Evolutionary conservation across 805 yeast genomes (phyloP).

Genomic region (Alloascoidea africana): DNA sequence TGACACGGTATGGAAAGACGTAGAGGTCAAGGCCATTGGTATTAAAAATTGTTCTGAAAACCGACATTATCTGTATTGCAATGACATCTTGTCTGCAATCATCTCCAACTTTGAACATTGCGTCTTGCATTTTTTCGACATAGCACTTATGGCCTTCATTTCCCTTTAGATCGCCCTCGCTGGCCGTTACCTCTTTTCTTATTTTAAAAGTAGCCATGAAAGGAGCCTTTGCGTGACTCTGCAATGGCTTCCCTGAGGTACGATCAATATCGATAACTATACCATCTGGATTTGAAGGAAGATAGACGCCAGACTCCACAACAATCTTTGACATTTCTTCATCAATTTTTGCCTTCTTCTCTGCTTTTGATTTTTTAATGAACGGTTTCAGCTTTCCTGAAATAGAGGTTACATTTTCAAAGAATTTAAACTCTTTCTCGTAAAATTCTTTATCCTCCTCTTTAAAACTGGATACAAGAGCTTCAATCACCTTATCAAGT

Average conservation of each 20-base stretch:
- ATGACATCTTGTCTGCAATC: conserved; percentile 96
- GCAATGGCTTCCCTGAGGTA: conserved; percentile 84
- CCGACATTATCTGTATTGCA: conserved; percentile 81
- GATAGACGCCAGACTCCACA: conserved; percentile 70
- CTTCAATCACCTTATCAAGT: conserved; percentile 54
- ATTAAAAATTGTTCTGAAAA: conserved; percentile 84
- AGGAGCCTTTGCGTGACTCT: conserved; percentile 97
- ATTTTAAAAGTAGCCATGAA: conserved; percentile 93
- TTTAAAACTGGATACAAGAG: conserved; percentile 48
- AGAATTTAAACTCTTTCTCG: conserved; percentile 74
- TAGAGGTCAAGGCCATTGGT: conserved; percentile 78
- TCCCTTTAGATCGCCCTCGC: conserved; percentile 9
- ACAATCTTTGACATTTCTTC: conserved; percentile 78
- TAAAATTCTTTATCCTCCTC: conserved; percentile 51
- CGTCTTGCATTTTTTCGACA: conserved; percentile 75
- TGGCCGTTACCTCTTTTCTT: conserved; percentile 31
- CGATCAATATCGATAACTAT: conserved; percentile 79
- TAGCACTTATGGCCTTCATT: conserved; percentile 15
- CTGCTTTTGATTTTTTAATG: conserved; percentile 88
- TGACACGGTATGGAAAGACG: conserved; percentile 88
- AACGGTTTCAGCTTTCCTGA: conserved; percentile 93
- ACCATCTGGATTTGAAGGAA: conserved; percentile 96
- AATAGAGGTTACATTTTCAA: conserved; percentile 80
- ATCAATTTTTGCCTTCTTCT: conserved; percentile 89
- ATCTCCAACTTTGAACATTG: conserved; percentile 97